Evolutionary conservation across 1,284 basidiomycete genomes (phyloP).

Genomic region (Sphaerobolus stellatus): DNA sequence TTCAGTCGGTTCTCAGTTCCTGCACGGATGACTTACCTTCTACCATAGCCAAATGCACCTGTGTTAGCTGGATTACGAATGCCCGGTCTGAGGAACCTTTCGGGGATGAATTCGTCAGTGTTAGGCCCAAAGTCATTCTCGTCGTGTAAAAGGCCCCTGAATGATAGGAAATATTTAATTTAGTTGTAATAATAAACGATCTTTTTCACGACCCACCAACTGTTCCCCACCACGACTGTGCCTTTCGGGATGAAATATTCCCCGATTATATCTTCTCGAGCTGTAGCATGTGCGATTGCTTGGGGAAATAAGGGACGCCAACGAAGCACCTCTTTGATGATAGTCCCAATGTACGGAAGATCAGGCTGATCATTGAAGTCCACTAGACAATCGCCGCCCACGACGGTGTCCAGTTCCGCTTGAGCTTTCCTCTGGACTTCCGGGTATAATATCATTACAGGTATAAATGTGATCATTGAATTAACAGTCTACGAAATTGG

Average conservation of each 20-base stretch:
- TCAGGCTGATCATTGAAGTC: neutral
- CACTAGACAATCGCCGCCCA: conserved; percentile 12
- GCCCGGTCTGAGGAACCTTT: conserved; percentile 35
- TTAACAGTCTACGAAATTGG: too few species aligned
- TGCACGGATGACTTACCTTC: conserved; percentile 23
- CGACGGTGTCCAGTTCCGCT: neutral
- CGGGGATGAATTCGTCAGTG: conserved; percentile 45
- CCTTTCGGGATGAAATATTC: neutral
- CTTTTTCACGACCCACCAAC: too few species aligned
- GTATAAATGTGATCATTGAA: conserved; percentile 21
- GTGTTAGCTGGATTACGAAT: conserved; percentile 30
- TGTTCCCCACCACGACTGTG: neutral
- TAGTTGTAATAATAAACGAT: too few species aligned
- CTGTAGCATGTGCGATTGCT: conserved; percentile 11
- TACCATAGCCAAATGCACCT: conserved; percentile 46
- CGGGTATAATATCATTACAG: conserved; percentile 22
- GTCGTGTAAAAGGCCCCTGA: conserved; percentile 48
- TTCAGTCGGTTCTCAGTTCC: conserved; percentile 17
- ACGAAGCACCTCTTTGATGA: conserved; percentile 24
- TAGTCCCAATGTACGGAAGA: conserved; percentile 22
- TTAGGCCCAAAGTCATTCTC: conserved; percentile 36
- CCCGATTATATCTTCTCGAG: neutral
- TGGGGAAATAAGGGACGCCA: conserved; percentile 16
- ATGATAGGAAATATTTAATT: neutral
- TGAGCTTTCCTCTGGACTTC: conserved; percentile 17